These are phyloP conservation scores for Sonneratia caseolaris DNA, from an alignment of 345 rosid species.

Conservation along the genomic window DNA sequence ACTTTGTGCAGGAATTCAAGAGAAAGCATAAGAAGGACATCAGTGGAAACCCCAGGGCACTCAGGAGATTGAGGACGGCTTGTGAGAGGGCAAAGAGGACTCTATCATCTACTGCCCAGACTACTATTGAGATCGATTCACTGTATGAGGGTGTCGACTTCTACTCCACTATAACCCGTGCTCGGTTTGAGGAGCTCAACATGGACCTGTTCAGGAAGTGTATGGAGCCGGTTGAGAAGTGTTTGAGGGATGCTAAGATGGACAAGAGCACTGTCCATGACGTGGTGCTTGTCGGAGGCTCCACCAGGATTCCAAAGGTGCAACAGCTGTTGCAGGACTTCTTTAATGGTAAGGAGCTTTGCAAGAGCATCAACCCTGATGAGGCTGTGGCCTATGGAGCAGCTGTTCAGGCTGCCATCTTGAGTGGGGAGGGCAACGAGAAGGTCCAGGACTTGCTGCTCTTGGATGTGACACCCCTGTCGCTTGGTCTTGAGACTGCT, in stretches of 20 bases:
- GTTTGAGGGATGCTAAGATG: conserved; percentile 67
- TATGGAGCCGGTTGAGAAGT: conserved; percentile 70
- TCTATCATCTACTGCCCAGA: conserved; percentile 14
- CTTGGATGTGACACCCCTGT: conserved; percentile 36
- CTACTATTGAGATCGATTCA: conserved; percentile 43
- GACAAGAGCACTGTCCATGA: conserved; percentile 54
- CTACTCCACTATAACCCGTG: conserved; percentile 57
- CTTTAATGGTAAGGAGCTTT: conserved; percentile 66
- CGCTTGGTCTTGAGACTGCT: conserved; percentile 22
- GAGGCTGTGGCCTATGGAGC: conserved; percentile 85
- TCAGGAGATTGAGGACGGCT: conserved; percentile 41
- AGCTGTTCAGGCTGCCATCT: conserved; percentile 71
- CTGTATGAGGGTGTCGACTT: conserved; percentile 66
- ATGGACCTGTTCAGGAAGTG: conserved; percentile 66
- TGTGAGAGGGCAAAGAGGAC: conserved; percentile 38
- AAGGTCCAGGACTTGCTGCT: conserved; percentile 59
- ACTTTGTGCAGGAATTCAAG: conserved; percentile 43
- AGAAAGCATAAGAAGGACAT: conserved; percentile 49
- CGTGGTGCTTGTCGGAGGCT: conserved; percentile 60
- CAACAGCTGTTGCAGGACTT: conserved; percentile 55
- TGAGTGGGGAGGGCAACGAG: conserved; percentile 72
- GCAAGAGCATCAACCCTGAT: conserved; percentile 71
- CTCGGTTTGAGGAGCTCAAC: conserved; percentile 59
- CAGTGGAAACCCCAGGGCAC: conserved; percentile 36
- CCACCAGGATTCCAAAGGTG: conserved; percentile 66